These are phyloP conservation scores for Auricularia sp. DNA, from an alignment of 768 basidiomycete species.

Conservation along the genomic window DNA sequence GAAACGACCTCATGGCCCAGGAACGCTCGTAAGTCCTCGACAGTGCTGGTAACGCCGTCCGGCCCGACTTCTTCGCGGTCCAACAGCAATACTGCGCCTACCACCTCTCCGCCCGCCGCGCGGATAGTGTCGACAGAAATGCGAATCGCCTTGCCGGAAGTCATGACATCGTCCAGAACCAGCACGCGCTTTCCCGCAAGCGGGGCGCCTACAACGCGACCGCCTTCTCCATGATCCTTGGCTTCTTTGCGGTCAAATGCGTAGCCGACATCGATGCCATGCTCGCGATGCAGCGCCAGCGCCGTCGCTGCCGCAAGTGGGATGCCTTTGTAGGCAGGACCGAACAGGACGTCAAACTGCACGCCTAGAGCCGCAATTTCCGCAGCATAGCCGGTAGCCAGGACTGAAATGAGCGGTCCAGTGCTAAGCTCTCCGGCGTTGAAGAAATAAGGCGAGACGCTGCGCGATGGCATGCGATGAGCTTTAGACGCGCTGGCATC, in stretches of 20 bases:
- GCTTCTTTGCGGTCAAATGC: slow-evolving; percentile 92
- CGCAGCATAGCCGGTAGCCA: slow-evolving; percentile 75
- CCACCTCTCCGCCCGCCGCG: slow-evolving; percentile 63
- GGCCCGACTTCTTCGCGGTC: slow-evolving; percentile 81
- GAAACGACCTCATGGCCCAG: slow-evolving; percentile 65
- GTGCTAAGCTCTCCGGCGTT: slow-evolving; percentile 85
- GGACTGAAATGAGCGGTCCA: slow-evolving; percentile 65
- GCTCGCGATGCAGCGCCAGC: slow-evolving; percentile 57
- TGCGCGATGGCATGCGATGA: slow-evolving; percentile 18
- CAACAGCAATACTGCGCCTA: slow-evolving; percentile 79
- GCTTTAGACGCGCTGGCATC: background rate
- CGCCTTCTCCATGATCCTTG: slow-evolving; percentile 95
- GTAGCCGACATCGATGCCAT: slow-evolving; percentile 62
- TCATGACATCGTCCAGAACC: slow-evolving; percentile 94
- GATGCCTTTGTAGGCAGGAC: slow-evolving; percentile 97
- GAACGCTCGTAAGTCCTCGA: slow-evolving; percentile 69
- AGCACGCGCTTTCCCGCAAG: slow-evolving; percentile 76
- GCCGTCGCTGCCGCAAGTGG: slow-evolving; percentile 81
- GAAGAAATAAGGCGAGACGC: slow-evolving; percentile 93
- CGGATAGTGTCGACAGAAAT: slow-evolving; percentile 68
- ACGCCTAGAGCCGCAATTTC: slow-evolving; percentile 40
- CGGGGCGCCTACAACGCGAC: slow-evolving; percentile 75
- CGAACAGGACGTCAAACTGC: slow-evolving; percentile 77
- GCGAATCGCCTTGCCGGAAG: slow-evolving; percentile 80
- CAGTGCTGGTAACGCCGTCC: slow-evolving; percentile 58